Evolutionary conservation across 768 basidiomycete genomes (phyloP).

Genomic region (Lactarius indigo): DNA sequence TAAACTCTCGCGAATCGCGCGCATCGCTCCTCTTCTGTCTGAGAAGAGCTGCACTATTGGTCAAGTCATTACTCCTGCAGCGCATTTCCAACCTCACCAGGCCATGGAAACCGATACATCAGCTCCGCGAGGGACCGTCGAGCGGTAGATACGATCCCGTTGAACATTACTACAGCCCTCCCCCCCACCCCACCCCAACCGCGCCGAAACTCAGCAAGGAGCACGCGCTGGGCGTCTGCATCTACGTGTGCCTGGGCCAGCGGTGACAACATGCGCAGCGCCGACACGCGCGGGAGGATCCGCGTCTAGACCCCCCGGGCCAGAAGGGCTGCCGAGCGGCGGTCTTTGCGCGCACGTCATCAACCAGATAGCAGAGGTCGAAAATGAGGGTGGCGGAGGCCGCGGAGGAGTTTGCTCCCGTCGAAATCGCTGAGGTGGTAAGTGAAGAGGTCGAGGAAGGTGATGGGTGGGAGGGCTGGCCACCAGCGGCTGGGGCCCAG

Average conservation of each 20-base stretch:
- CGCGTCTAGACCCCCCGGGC: slow-evolving; percentile 37
- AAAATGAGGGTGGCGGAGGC: slow-evolving; percentile 62
- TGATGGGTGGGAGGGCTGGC: slow-evolving; percentile 44
- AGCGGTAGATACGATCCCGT: slow-evolving; percentile 39
- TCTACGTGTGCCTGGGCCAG: slow-evolving; percentile 35
- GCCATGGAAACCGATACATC: no score
- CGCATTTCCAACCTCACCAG: no score
- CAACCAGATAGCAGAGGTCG: slow-evolving; percentile 59
- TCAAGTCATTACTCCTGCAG: no score
- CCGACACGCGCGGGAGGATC: slow-evolving; percentile 53
- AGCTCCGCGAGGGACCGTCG: no score
- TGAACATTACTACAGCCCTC: slow-evolving; percentile 53
- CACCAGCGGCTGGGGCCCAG: slow-evolving; percentile 28
- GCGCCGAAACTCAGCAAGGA: slow-evolving; percentile 50
- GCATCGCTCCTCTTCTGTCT: no score
- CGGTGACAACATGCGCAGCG: slow-evolving; percentile 48
- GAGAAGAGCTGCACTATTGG: no score
- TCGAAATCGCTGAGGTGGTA: slow-evolving; percentile 40
- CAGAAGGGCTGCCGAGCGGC: slow-evolving; percentile 53
- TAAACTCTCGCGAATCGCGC: no score
- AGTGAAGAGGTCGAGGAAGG: slow-evolving; percentile 42
- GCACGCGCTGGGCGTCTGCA: slow-evolving; percentile 36
- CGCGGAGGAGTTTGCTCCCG: slow-evolving; percentile 33
- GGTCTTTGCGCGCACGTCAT: slow-evolving; percentile 42
- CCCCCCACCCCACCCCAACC: no score